A percentile compares a stretch with the other conserved stretches of the same genome.
These are phyloP conservation scores for Penicillium sp. DNA, from an alignment of 2,329 filamentous ascomycete genomes.

Conservation along the genomic window DNA sequence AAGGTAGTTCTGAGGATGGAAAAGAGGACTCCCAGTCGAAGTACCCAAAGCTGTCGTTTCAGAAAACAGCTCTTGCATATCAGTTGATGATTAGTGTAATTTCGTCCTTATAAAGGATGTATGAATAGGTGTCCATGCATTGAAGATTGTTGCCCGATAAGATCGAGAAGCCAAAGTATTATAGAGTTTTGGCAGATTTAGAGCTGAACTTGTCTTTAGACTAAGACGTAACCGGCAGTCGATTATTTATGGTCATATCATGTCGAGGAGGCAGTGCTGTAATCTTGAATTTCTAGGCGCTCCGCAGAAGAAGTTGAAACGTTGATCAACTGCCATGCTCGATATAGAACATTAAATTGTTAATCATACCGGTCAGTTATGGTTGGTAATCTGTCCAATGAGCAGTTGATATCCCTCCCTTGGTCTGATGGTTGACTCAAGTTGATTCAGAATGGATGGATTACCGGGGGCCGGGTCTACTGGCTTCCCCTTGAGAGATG, in stretches of 20 bases:
- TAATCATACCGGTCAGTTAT: slow-evolving; percentile 1
- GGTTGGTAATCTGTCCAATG: not conserved
- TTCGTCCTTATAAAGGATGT: not conserved
- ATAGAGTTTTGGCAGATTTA: slow-evolving; percentile 5
- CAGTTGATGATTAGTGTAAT: not conserved
- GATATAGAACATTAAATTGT: not conserved
- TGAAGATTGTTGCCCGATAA: not conserved
- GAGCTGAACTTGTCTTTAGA: not conserved
- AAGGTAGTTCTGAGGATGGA: not conserved
- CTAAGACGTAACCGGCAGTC: not conserved
- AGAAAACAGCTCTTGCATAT: slow-evolving; percentile 10
- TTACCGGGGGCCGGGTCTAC: slow-evolving; percentile 1
- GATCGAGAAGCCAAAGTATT: slow-evolving; percentile 1
- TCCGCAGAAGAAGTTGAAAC: slow-evolving; percentile 9
- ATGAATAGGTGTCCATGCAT: not conserved
- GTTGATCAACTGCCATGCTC: slow-evolving; percentile 12
- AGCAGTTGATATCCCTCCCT: not conserved
- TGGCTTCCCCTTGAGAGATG: slow-evolving; percentile 4
- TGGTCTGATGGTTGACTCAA: slow-evolving; percentile 4
- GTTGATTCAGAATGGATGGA: slow-evolving; percentile 11
- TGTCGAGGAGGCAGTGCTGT: slow-evolving; percentile 15
- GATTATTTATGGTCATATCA: slow-evolving; percentile 1
- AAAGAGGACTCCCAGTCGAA: slow-evolving; percentile 6
- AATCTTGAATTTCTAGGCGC: slow-evolving; percentile 9
- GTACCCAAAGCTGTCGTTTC: slow-evolving; percentile 4